Evolutionary conservation across 192 early-diverging fungal genomes (phyloP).

Genomic region (Backusella luteola): DNA sequence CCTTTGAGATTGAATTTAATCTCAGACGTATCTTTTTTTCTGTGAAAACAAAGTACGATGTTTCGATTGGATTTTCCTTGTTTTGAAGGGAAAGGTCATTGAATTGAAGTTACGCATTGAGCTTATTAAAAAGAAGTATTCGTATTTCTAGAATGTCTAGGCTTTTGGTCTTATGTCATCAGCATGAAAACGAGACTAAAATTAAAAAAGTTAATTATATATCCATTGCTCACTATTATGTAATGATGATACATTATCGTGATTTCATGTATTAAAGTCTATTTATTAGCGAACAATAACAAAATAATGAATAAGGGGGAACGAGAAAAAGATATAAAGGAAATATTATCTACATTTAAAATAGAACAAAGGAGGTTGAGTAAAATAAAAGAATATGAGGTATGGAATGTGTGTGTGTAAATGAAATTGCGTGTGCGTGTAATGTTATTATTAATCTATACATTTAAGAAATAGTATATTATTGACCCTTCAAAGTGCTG

Average conservation of each 20-base stretch:
- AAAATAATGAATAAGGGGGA: not conserved
- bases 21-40: not conserved
- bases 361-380: conserved; percentile 1
- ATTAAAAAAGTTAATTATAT: no score
- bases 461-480: not conserved
- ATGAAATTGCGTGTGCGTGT: not conserved
- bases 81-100: not conserved
- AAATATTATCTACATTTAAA: conserved; percentile 2
- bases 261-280: not conserved
- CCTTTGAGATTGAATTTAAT: not conserved
- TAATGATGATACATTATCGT: not conserved
- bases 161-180: not conserved
- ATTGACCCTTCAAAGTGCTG: conserved; percentile 5
- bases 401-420: not conserved
- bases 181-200: not conserved
- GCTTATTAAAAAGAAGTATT: no score
- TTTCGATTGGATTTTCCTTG: not conserved
- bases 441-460: not conserved
- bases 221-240: not conserved
- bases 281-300: not conserved
- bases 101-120: not conserved
- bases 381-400: not conserved
- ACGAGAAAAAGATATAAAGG: not conserved
- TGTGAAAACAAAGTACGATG: not conserved
- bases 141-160: no score